Evolutionary conservation across 495 filamentous ascomycete genomes (phyloP).

Genomic region (Xylaria scruposa): DNA sequence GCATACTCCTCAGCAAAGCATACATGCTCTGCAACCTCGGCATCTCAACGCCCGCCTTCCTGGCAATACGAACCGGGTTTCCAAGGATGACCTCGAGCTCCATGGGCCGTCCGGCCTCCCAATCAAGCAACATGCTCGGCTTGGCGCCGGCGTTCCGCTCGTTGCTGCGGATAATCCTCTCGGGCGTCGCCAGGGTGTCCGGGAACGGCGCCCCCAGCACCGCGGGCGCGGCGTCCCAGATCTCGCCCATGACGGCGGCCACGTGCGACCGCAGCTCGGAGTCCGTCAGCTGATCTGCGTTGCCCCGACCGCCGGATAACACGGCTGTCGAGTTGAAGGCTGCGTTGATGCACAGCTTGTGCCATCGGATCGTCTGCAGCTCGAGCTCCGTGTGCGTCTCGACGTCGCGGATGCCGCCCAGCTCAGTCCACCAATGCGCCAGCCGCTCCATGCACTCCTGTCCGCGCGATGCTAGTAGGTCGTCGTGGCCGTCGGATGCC

Average conservation of each 20-base stretch:
- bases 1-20: conserved; percentile 54
- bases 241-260: conserved; percentile 63
- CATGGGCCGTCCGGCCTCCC: conserved; percentile 61
- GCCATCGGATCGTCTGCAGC: conserved; percentile 66
- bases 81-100: conserved; percentile 69
- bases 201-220: conserved; percentile 55
- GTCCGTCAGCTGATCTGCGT: conserved; percentile 61
- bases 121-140: conserved; percentile 67
- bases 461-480: conserved; percentile 44
- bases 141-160: conserved; percentile 62
- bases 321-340: conserved; percentile 69
- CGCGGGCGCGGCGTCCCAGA: conserved; percentile 59
- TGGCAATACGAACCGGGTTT: conserved; percentile 62
- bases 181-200: conserved; percentile 56
- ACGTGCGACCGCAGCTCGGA: conserved; percentile 56
- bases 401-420: conserved; percentile 60
- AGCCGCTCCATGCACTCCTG: conserved; percentile 37
- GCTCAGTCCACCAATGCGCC: conserved; percentile 46
- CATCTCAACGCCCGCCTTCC: conserved; percentile 57
- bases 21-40: conserved; percentile 61
- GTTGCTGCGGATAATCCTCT: conserved; percentile 60
- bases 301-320: conserved; percentile 60
- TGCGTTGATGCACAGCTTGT: conserved; percentile 70
- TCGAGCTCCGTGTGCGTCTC: conserved; percentile 55
- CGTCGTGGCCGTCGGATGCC: conserved; percentile 25